Evolutionary conservation across 768 basidiomycete genomes (phyloP).

Genomic region (Plicaturopsis crispa): DNA sequence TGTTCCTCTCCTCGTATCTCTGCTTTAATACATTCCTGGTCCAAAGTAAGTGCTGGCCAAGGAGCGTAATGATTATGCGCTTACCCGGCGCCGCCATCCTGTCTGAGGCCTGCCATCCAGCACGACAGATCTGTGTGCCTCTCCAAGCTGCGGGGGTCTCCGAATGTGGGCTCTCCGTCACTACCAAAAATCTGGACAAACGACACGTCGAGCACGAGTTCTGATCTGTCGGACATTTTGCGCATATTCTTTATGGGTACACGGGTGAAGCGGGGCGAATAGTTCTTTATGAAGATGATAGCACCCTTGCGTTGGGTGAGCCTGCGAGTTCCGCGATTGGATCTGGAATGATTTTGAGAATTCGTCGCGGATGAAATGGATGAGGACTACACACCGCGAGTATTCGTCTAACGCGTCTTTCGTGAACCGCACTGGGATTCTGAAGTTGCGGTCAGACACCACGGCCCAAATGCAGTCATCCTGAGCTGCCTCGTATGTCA

Average conservation of each 20-base stretch:
- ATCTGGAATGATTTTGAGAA: constrained; percentile 10
- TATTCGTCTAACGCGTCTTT: constrained; percentile 41
- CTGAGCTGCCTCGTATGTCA: constrained; percentile 35
- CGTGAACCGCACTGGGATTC: constrained; percentile 47
- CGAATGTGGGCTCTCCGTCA: constrained; percentile 39
- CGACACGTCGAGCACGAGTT: constrained; percentile 49
- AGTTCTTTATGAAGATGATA: constrained; percentile 39
- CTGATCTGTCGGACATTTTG: constrained; percentile 30
- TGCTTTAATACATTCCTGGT: constrained; percentile 39
- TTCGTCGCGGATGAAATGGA: background rate
- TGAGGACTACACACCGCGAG: constrained; percentile 23
- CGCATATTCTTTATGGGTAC: constrained; percentile 32
- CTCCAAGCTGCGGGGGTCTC: constrained; percentile 41
- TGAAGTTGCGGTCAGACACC: constrained; percentile 48
- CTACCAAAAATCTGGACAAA: constrained; percentile 34
- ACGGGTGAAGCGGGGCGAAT: constrained; percentile 43
- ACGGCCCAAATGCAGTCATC: constrained; percentile 53
- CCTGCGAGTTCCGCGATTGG: constrained; percentile 18
- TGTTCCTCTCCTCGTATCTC: constrained; percentile 27
- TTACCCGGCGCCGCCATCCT: constrained; percentile 56
- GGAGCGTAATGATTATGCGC: constrained; percentile 15
- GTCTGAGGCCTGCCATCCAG: constrained; percentile 52
- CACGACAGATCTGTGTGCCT: constrained; percentile 28
- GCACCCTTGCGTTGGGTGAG: constrained; percentile 40
- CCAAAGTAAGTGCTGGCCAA: constrained; percentile 2